Evolutionary conservation across 1,284 basidiomycete species (phyloP), one percentile per base, ranked within the genome.

Genomic region (Lignosus rhinocerotis): DNA sequence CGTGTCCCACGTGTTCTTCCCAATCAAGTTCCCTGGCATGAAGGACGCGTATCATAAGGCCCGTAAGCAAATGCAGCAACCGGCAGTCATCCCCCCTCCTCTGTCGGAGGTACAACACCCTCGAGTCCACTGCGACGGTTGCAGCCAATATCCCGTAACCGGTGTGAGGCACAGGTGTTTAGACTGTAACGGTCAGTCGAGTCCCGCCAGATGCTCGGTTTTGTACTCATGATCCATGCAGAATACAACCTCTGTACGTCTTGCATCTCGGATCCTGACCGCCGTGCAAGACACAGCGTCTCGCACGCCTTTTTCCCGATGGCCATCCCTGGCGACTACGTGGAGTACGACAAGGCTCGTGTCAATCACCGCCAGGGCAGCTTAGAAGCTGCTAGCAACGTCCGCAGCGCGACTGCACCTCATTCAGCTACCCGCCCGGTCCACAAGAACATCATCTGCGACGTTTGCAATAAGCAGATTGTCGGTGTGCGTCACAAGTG

Each of bases 401-500:
- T 72, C 76, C 2, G 75, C 78, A 32, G 84, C 89, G 67, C 77
- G 81, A 61, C 79, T 85, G 66, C 21, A 7, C 16, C 34, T 11
- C 51, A 25, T 14, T 2, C 30, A 16, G 3, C 17, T 6, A 36
- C 50, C 11, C 62, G 34, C 14, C 64, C 60, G 1, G 68, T 76
- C 14, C 78, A 80, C 60, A 62, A 59, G 33, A 79, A 80, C 47
- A 72, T 88, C n/a, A 47, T 77, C n/a, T 90, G 87, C 67, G 87
- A 92, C 69, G 66, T 65, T 11, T 92, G 90, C 70, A 66, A 78
- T 5, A 64, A 73, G 9, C 78, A 73, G 6, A 75, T 91, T 34
- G 75, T 81, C 51, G 90, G 89, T 14, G 69, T 83, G 56, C 80
- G 90, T 45, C 84, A 89, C 71, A 92, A 91, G 70, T 92, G 89